Percentiles rank a stretch among this genome's conserved stretches.
Conservation (phyloP, 2,329 filamentous ascomycete genomes). For the Alternaria arborescens region DNA sequence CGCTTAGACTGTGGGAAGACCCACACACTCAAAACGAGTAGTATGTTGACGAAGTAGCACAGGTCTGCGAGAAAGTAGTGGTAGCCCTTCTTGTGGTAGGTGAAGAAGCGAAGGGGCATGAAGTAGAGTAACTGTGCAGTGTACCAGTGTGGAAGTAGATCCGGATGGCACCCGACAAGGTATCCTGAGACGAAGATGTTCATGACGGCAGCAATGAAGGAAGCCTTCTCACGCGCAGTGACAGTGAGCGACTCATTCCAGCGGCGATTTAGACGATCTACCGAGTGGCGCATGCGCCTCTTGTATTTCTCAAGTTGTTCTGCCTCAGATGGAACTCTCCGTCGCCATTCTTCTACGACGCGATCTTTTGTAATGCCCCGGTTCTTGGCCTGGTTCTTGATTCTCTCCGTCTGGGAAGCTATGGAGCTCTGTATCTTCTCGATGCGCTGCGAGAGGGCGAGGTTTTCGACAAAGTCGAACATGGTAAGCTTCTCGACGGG, state of each 20-base stretch:
- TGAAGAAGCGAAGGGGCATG: constrained; percentile 94
- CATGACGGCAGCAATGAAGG: constrained; percentile 94
- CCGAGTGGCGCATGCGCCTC: constrained; percentile 83
- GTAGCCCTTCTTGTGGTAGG: constrained; percentile 89
- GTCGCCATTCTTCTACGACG: constrained; percentile 92
- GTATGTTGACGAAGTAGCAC: constrained; percentile 96
- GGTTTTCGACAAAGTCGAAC: constrained; percentile 92
- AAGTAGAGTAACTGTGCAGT: constrained; percentile 88
- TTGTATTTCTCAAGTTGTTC: constrained; percentile 93
- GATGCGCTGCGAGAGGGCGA: constrained; percentile 86
- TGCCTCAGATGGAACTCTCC: constrained; percentile 83
- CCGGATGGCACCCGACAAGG: constrained; percentile 83
- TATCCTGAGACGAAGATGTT: constrained; percentile 98
- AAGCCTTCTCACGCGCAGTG: constrained; percentile 89
- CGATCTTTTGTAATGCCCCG: constrained; percentile 83
- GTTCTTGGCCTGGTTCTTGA: constrained; percentile 82
- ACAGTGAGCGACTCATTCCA: constrained; percentile 93
- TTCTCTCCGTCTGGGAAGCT: constrained; percentile 82
- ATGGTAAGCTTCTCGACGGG: constrained; percentile 89
- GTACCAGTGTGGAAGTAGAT: constrained; percentile 94
- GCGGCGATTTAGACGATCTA: constrained; percentile 83
- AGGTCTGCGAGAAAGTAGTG: constrained; percentile 93
- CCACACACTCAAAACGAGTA: constrained; percentile 85
- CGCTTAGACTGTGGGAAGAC: constrained; percentile 89
- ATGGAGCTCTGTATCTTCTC: constrained; percentile 89